phyloP scores from a whole-genome alignment of 352 stramenopile species.

The Pythium folliculosum region DNA sequence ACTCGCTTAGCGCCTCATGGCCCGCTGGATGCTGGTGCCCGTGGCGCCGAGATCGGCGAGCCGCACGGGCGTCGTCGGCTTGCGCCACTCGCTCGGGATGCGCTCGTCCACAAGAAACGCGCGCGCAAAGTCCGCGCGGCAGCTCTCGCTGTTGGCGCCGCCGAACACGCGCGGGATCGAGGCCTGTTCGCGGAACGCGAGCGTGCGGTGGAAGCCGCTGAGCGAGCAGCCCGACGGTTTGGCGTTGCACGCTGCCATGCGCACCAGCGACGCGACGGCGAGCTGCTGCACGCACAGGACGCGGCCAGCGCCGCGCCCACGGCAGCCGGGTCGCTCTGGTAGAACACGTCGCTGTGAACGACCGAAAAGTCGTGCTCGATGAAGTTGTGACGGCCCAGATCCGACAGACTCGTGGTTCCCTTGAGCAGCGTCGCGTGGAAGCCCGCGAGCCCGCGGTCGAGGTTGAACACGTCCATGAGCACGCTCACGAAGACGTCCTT shows the following conservation, averaged over 20 bases:
- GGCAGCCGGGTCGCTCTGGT: conserved; percentile 35
- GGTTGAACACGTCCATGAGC: conserved; percentile 38
- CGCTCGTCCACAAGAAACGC: conserved; percentile 18
- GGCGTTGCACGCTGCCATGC: conserved; percentile 9
- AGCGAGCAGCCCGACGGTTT: conserved; percentile 19
- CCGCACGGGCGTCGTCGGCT: neutral
- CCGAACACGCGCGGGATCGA: conserved; percentile 21
- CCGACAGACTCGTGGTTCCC: conserved; percentile 39
- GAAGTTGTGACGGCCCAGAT: conserved; percentile 47
- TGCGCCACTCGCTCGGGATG: conserved; percentile 10
- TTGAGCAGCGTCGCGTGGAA: conserved; percentile 34
- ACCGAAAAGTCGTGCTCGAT: conserved; percentile 60
- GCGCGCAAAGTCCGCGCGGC: conserved; percentile 20
- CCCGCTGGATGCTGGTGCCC: conserved; percentile 9
- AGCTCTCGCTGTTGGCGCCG: conserved; percentile 9
- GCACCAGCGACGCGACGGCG: neutral
- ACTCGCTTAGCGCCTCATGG: neutral
- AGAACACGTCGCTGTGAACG: conserved; percentile 40
- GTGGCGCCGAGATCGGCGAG: conserved; percentile 14
- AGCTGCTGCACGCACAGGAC: conserved; percentile 18
- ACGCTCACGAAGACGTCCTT: conserved; percentile 22
- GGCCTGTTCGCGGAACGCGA: conserved; percentile 19
- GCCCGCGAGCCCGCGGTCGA: conserved; percentile 34
- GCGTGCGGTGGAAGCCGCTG: conserved; percentile 10
- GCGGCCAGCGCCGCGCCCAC: conserved; percentile 21